Base-by-base conservation (phyloP, 2,329 filamentous ascomycete genomes). In the Colletotrichum melonis region DNA sequence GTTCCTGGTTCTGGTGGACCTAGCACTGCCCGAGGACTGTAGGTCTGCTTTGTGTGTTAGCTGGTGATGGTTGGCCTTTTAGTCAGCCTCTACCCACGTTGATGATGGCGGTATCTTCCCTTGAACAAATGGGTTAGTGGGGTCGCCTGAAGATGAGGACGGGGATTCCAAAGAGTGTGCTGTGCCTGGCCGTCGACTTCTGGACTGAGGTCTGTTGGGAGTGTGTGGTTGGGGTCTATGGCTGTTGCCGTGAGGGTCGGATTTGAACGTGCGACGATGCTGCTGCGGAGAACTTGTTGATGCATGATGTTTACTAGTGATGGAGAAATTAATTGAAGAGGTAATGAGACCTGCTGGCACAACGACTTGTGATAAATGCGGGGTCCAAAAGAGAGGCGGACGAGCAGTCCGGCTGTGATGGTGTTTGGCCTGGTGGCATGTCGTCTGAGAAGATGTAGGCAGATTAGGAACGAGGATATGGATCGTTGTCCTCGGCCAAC, bases 311-410 rank as follows among this genome's bases (percentile, higher is more conserved):
- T 11, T 49, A 19, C 5, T 49, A 22, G 7, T n/a, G 19, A 38
- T 55, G 35, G 63, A 30, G 14, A 12, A 58, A 22, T 19, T 14
- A 19, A 16, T 26, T 9, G 26, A 32, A 16, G 22, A 12, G 24
- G 32, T 30, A 55, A 28, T 46, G 56, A 57, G 54, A n/a, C 32
- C 24, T 65, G 63, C 16, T 30, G 54, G 24, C 35, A 46, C 59
- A 59, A 59, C 62, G 72, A 72, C 63, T 35, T 72, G 28, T 59
- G 38, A 28, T 35, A 2, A 67, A 26, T 42, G 46, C 42, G 55
- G 28, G 55, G 35, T 38, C 62, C 56, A 66, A 67, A 72, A 63
- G 72, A 74, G 63, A 58, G 68, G 72, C 30, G 54, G 63, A 67
- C 52, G 30, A 16, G 28, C 24, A 38, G 57, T 58, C 72, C 58